Percentiles rank a stretch among this genome's conserved stretches.
phyloP scores from a whole-genome alignment of 306 rosid species.

The Styphnolobium japonicum region DNA sequence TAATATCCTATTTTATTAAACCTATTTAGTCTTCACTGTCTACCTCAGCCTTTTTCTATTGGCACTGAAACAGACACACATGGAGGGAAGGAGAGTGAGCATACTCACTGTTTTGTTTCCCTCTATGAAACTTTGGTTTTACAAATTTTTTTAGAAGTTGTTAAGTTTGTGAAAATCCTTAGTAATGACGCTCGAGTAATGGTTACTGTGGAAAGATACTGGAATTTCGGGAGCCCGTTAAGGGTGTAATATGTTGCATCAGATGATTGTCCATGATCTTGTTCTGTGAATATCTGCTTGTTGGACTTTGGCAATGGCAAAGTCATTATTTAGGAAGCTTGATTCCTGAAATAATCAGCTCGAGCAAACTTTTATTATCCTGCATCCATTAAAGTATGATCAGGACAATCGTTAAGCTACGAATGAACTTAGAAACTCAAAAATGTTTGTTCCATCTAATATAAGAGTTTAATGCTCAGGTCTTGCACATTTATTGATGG shows the following conservation, averaged over 20 bases:
- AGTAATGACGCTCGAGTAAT: not conserved
- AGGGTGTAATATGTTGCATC: not conserved
- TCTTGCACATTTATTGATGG: slow-evolving; percentile 66
- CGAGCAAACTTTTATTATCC: not conserved
- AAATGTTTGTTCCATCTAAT: slow-evolving; percentile 27
- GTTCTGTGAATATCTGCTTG: not conserved
- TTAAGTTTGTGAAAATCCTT: not conserved
- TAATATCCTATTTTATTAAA: not conserved
- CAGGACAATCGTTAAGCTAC: not conserved
- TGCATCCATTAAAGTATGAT: not conserved
- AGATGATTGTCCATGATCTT: slow-evolving; percentile 6
- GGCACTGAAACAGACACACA: not conserved
- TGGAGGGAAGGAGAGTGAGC: not conserved
- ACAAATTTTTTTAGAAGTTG: not conserved
- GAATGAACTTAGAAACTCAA: not conserved
- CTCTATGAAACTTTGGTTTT: not conserved
- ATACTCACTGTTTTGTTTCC: not conserved
- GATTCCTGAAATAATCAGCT: not conserved
- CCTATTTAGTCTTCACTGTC: not conserved
- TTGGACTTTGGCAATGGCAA: not conserved
- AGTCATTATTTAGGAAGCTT: not conserved
- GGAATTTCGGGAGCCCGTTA: not conserved
- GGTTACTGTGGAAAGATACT: not conserved
- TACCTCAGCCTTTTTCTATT: not conserved
- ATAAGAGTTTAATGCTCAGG: slow-evolving; percentile 37